Percentiles rank a stretch among this genome's conserved stretches.
Evolutionary conservation across 345 rosid genomes (phyloP).

Genomic region (Melaleuca alternifolia): DNA sequence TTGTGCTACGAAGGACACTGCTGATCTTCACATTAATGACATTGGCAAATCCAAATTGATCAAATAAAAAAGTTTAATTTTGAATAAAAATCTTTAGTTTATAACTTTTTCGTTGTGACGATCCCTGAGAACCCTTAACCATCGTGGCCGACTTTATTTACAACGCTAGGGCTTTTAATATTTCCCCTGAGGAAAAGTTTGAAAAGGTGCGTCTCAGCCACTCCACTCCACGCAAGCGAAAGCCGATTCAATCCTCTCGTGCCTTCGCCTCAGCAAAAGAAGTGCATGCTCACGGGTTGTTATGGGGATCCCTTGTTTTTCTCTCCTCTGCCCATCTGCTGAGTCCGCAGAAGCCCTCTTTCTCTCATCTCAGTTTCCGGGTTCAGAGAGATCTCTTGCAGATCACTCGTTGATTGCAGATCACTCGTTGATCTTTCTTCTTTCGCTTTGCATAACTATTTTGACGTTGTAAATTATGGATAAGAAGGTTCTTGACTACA

Average conservation of each 20-base stretch:
- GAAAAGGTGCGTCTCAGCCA: not conserved
- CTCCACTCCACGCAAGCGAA: not conserved
- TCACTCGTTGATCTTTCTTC: not conserved
- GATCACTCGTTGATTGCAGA: not conserved
- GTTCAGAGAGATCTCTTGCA: not conserved
- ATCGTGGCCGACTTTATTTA: not conserved
- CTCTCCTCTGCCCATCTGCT: not conserved
- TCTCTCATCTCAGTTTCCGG: not conserved
- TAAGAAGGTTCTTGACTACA: slow-evolving; percentile 40
- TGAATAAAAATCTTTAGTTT: accelerated
- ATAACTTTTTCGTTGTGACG: too few relatives aligned
- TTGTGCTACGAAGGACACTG: too few relatives aligned
- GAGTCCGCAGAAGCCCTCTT: not conserved
- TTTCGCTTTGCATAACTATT: not conserved
- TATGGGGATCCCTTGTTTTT: not conserved
- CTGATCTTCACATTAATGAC: accelerated
- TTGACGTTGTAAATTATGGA: slow-evolving; percentile 16
- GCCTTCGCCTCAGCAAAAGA: not conserved
- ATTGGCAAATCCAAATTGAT: not conserved
- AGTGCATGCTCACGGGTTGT: not conserved
- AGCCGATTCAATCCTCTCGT: not conserved
- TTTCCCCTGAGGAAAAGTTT: not conserved
- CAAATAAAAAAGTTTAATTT: accelerated
- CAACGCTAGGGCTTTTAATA: not conserved
- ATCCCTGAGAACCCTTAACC: not conserved